These are phyloP conservation scores for Didymella keratinophila DNA, from an alignment of 2,329 filamentous ascomycete species.

Conservation along the genomic window DNA sequence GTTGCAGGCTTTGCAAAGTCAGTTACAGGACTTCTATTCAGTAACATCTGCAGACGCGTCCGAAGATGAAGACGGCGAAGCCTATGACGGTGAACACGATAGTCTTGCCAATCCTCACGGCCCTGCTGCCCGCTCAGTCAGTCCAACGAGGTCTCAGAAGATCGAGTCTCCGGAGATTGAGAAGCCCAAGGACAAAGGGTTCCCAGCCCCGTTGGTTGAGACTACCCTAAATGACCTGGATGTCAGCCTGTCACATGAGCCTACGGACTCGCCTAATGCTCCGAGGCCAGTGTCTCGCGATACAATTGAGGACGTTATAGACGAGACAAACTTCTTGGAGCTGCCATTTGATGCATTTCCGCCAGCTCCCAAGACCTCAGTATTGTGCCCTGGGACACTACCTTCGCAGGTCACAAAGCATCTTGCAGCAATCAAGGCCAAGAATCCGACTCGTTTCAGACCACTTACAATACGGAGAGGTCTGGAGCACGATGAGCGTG, in stretches of 20 bases:
- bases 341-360: conserved; percentile 38
- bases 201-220: background rate
- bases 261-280: background rate
- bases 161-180: background rate
- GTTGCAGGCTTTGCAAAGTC: conserved; percentile 52
- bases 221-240: background rate
- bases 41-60: conserved; percentile 34
- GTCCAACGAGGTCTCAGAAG: no score
- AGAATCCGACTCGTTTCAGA: conserved; percentile 44
- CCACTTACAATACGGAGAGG: conserved; percentile 54
- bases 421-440: conserved; percentile 37
- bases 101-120: background rate
- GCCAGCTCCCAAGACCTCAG: conserved; percentile 35
- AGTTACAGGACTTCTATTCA: conserved; percentile 44
- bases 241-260: background rate
- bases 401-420: conserved; percentile 43
- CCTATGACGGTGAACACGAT: background rate
- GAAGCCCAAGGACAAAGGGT: background rate
- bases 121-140: background rate
- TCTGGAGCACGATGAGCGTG: conserved; percentile 71
- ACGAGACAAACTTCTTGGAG: conserved; percentile 22
- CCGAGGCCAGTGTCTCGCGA: background rate
- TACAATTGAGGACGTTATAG: background rate
- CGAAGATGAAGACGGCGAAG: conserved; percentile 22
- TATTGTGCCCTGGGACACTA: conserved; percentile 24